Evolutionary conservation across 2,329 filamentous ascomycete genomes (phyloP), one percentile per base, ranked within the genome.

Genomic region (Balansia obtecta): DNA sequence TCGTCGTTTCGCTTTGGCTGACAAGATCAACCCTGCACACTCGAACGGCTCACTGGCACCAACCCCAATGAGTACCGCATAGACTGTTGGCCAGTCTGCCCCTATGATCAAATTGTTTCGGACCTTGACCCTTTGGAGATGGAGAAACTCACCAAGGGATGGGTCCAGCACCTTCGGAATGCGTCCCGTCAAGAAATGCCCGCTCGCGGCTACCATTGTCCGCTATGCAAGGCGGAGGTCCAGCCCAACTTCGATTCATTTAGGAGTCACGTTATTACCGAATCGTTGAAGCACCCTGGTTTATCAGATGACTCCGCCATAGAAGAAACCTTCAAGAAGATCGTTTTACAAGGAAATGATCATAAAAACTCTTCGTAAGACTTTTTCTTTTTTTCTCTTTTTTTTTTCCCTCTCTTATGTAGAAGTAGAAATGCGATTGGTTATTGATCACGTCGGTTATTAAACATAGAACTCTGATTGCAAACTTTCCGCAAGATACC

Each of bases 201-300:
- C 9, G 54, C 55, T 2, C 52, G 50, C 2, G 44, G 48, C 8
- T 4, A 45, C 9, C 55, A 45, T 9, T 63, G 62, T 48, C 57
- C 57, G 1, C 37, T 56, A 2, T 66, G 65, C 20, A 51, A 56
- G 1, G 42, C 49, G 27, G 58, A 63, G 4, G 45, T 64, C 10
- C 53, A 56, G 20, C 52, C 56, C 1, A 56, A 55, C 7, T 38
- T 65, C 7, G 56, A 61, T 11, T 54, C 53, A 3, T 66, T 65
- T 51, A 57, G 53, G 13, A 48, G 52, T 1, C 64, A 67, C 33
- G 53, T 60, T 34, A 51, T 50, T 2, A 49, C 45, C 1, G 51
- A 61, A 16, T 22, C 38, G 7, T 16, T 50, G 1, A 56, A 53
- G 5, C 60, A 63, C 16, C 43, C 54, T 4, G 53, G 34, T 30